phyloP scores from a whole-genome alignment of 805 yeast genomes.

The Kluyveromyces lactis region DNA sequence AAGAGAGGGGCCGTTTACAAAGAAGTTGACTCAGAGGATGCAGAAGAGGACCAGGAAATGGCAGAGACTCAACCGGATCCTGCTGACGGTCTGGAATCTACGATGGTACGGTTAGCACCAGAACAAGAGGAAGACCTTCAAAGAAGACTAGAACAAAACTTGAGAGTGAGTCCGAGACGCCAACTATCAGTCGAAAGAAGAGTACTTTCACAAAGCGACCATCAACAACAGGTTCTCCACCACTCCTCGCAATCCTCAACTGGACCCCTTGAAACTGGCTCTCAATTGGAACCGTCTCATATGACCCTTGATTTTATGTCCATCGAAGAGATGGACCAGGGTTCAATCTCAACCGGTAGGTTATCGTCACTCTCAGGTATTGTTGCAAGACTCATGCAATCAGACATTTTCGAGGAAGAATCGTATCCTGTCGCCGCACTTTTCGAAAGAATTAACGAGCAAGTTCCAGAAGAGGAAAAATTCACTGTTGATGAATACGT shows the following conservation, averaged over 20 bases:
- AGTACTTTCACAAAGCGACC: slow-evolving; percentile 1
- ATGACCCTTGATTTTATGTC: slow-evolving; percentile 16
- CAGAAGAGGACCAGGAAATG: slow-evolving; percentile 16
- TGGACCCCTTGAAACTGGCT: slow-evolving; percentile 3
- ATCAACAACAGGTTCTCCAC: background rate
- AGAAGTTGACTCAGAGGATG: slow-evolving; percentile 29
- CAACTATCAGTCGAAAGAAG: background rate
- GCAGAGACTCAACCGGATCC: slow-evolving; percentile 7
- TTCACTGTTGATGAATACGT: slow-evolving; percentile 37
- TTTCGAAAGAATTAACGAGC: slow-evolving; percentile 35
- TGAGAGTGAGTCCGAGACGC: slow-evolving; percentile 25
- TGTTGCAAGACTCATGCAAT: slow-evolving; percentile 39
- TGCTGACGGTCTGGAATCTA: slow-evolving; percentile 9
- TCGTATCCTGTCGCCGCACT: slow-evolving; percentile 34
- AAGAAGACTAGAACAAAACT: slow-evolving; percentile 19
- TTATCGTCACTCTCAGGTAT: slow-evolving; percentile 37
- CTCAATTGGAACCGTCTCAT: slow-evolving; percentile 10
- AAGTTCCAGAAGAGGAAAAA: slow-evolving; percentile 40
- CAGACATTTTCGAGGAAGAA: slow-evolving; percentile 37
- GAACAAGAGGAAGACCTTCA: slow-evolving; percentile 27
- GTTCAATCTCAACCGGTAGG: slow-evolving; percentile 43
- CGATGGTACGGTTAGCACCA: slow-evolving; percentile 22
- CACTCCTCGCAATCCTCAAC: slow-evolving; percentile 3
- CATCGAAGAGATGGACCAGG: slow-evolving; percentile 18
- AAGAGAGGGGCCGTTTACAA: slow-evolving; percentile 20